Evolutionary conservation across 345 rosid species (phyloP).

Genomic region (Lepidium africanum): DNA sequence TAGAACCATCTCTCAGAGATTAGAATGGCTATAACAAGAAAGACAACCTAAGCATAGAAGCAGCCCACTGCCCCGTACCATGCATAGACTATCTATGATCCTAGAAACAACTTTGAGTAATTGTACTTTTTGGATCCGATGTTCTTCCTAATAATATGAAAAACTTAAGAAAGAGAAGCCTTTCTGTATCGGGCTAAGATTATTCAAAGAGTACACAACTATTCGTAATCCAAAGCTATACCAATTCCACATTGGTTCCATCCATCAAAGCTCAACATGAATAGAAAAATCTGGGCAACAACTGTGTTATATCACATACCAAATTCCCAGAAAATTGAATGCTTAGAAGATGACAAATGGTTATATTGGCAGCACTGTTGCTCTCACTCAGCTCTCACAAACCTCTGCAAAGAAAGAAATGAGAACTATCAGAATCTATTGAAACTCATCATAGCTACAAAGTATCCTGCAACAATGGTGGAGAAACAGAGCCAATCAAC

Average conservation of each 20-base stretch:
- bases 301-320: constrained; percentile 9
- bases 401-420: constrained; percentile 19
- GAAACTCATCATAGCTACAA: not conserved
- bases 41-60: not conserved
- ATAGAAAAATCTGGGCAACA: not conserved
- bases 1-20: not conserved
- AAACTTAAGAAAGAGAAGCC: not conserved
- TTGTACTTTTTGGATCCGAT: not conserved
- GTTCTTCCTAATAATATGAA: not conserved
- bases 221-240: not conserved
- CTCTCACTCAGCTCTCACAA: constrained; percentile 9
- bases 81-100: not conserved
- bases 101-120: not conserved
- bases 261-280: constrained; percentile 4
- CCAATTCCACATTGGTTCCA: constrained; percentile 6
- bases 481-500: not conserved
- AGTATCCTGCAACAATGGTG: not conserved
- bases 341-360: constrained; percentile 4
- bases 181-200: not conserved
- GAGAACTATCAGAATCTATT: not conserved
- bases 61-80: not conserved
- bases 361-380: not conserved
- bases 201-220: not conserved
- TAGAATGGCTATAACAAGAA: not conserved
- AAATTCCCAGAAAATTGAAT: not conserved